Percentiles rank a stretch among this genome's conserved stretches.
These are phyloP conservation scores for Xylariaceae sp. DNA, from an alignment of 2,329 filamentous ascomycete genomes.

Conservation along the genomic window DNA sequence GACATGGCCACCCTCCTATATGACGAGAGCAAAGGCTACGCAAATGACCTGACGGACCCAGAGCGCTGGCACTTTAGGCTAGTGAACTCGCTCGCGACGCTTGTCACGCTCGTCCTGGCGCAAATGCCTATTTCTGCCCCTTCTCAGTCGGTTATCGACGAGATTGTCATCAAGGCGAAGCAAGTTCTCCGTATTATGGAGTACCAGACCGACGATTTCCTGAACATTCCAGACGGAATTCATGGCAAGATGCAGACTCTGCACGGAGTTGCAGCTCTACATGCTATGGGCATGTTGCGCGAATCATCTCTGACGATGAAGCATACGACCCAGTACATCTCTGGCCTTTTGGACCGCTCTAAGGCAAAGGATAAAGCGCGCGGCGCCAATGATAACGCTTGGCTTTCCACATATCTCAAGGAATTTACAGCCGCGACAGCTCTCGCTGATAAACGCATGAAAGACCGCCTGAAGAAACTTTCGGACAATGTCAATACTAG, in stretches of 20 bases:
- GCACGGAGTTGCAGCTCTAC: conserved; percentile 30
- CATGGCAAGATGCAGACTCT: conserved; percentile 23
- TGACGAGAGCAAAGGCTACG: background rate
- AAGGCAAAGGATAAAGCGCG: conserved; percentile 32
- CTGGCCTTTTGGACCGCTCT: conserved; percentile 30
- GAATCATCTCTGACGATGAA: conserved; percentile 33
- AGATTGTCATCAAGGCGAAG: conserved; percentile 1
- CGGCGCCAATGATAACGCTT: conserved; percentile 30
- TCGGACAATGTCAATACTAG: conserved; percentile 29
- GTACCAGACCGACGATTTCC: conserved; percentile 20
- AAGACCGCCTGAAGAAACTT: conserved; percentile 30
- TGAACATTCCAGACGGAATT: conserved; percentile 14
- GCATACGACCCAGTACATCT: conserved; percentile 30
- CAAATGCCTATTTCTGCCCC: conserved; percentile 8
- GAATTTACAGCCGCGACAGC: conserved; percentile 26
- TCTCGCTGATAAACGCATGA: conserved; percentile 27
- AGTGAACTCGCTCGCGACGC: conserved; percentile 16
- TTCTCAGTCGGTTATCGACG: conserved; percentile 8
- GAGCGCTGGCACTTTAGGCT: conserved; percentile 22
- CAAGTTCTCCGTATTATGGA: conserved; percentile 4
- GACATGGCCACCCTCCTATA: conserved; percentile 13
- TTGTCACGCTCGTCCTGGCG: conserved; percentile 17
- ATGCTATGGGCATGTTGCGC: conserved; percentile 35
- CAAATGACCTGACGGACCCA: conserved; percentile 16
- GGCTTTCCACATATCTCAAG: conserved; percentile 32